phyloP scores from a whole-genome alignment of 176 grass and related monocot genomes.

The bread wheat (Triticum aestivum) region DNA sequence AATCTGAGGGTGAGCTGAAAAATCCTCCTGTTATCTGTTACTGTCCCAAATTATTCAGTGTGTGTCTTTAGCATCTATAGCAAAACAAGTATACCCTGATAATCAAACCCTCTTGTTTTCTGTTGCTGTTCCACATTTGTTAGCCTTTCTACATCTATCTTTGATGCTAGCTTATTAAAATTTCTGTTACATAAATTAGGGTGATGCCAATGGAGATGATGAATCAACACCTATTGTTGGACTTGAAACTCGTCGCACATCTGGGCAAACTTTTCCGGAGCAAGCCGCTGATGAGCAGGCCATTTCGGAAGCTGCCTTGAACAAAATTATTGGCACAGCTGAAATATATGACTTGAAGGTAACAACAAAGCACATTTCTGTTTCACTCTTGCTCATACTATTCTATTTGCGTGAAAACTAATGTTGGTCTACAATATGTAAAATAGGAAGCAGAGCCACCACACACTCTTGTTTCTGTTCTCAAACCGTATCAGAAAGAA shows the following conservation, averaged over 20 bases:
- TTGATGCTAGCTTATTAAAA: neutral
- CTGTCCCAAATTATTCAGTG: neutral
- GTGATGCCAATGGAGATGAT: constrained; percentile 34
- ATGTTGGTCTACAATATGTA: neutral
- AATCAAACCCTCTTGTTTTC: neutral
- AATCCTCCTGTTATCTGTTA: neutral
- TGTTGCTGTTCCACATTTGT: too few species aligned
- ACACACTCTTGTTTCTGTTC: constrained; percentile 56
- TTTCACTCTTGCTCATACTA: neutral
- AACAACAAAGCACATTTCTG: constrained; percentile 3
- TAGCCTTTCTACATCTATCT: neutral
- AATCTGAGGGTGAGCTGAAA: constrained; percentile 61
- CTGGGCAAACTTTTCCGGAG: constrained; percentile 55
- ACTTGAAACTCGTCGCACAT: constrained; percentile 24
- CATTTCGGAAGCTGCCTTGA: constrained; percentile 80
- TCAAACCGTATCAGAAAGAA: constrained; percentile 90
- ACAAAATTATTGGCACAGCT: constrained; percentile 79
- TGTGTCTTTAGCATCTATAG: neutral
- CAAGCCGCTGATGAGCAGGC: constrained; percentile 74
- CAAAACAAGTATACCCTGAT: neutral
- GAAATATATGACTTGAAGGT: constrained; percentile 76
- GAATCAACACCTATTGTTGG: constrained; percentile 43
- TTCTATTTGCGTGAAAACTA: neutral
- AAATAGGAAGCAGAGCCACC: constrained; percentile 81
- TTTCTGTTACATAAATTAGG: constrained; percentile 36